Evolutionary conservation across 2,329 filamentous ascomycete species (phyloP).

Genomic region (Parafenestella ontariensis): DNA sequence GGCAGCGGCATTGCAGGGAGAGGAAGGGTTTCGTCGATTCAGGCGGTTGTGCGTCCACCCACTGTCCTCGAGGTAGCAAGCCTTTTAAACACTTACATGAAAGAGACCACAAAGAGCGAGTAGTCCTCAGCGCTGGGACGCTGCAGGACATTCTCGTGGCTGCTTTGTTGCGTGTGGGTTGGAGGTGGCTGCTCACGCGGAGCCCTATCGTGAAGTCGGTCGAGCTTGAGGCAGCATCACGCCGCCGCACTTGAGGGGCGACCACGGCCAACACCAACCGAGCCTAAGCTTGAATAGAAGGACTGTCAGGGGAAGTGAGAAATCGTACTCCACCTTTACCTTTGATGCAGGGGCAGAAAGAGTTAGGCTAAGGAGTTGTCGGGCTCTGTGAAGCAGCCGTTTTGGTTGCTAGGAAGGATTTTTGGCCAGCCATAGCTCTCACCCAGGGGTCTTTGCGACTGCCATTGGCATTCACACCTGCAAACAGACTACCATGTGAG

Average conservation of each 20-base stretch:
- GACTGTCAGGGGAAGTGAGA: neutral
- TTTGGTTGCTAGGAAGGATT: neutral
- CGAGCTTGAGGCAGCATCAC: conserved; percentile 1
- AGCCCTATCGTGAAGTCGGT: neutral
- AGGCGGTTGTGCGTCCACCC: neutral
- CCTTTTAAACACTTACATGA: neutral
- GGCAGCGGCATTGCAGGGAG: neutral
- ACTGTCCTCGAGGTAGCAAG: neutral
- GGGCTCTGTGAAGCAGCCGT: neutral
- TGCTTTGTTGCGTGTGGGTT: neutral
- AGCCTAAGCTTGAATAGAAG: neutral
- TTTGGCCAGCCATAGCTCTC: neutral
- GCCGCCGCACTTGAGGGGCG: neutral
- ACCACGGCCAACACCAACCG: neutral
- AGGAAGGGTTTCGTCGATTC: neutral
- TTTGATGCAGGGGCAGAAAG: conserved; percentile 1
- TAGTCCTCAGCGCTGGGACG: neutral
- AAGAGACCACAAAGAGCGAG: neutral
- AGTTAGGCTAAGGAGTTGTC: neutral
- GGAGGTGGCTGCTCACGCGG: neutral
- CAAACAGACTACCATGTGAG: conserved; percentile 2
- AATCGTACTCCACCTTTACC: neutral
- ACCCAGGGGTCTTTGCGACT: neutral
- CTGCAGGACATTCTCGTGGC: neutral
- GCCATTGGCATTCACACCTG: conserved; percentile 7